Conservation (phyloP, 2,329 filamentous ascomycete species). For the Penicillium glabrum region DNA sequence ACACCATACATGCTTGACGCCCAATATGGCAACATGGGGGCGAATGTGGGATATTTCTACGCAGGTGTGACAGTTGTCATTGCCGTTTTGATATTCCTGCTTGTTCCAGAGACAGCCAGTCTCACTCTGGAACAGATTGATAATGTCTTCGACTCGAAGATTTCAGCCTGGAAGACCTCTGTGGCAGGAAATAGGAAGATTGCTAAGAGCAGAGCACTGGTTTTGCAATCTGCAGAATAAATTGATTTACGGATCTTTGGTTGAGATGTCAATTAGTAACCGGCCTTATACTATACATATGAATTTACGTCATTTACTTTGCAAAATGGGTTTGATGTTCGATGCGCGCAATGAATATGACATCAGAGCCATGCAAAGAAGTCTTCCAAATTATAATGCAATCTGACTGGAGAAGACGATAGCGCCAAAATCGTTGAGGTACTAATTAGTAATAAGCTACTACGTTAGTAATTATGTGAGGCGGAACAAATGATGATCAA, state of each 20-base stretch:
- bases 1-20: constrained; percentile 27
- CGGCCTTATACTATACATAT: not conserved
- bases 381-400: too few relatives aligned
- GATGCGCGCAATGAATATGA: too few relatives aligned
- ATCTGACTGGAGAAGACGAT: too few relatives aligned
- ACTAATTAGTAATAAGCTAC: too few relatives aligned
- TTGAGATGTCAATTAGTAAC: not conserved
- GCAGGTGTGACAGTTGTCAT: constrained; percentile 21
- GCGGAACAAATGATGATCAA: not conserved
- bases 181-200: constrained; percentile 16
- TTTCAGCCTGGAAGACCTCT: constrained; percentile 26
- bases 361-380: too few relatives aligned
- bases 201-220: not conserved
- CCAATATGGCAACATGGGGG: constrained; percentile 27
- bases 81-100: constrained; percentile 13
- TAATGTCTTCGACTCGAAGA: constrained; percentile 21
- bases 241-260: not conserved
- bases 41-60: constrained; percentile 33
- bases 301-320: not conserved
- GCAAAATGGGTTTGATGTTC: not conserved
- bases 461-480: too few relatives aligned
- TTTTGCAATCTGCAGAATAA: not conserved
- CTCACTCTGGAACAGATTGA: constrained; percentile 31
- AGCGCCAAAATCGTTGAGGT: too few relatives aligned
- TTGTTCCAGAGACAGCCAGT: constrained; percentile 27